These are phyloP conservation scores for Hypoxylon sp. DNA, from an alignment of 2,329 filamentous ascomycete genomes.

Conservation along the genomic window DNA sequence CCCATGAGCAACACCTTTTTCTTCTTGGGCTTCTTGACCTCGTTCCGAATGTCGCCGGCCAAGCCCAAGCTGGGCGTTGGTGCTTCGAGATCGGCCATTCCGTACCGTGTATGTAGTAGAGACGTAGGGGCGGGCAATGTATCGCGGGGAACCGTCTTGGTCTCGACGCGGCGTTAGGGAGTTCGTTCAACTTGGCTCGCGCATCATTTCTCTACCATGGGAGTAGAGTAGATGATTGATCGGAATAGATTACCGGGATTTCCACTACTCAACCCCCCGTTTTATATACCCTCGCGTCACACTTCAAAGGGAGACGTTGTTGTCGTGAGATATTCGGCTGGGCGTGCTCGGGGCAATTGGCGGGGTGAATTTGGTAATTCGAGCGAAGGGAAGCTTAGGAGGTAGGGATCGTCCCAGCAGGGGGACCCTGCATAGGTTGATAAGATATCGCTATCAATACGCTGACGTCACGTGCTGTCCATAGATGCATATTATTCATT, in stretches of 20 bases:
- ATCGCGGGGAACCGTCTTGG: conserved; percentile 27
- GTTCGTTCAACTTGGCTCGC: conserved; percentile 29
- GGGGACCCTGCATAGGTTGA: conserved; percentile 4
- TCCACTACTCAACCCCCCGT: background rate
- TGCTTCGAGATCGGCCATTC: conserved; percentile 52
- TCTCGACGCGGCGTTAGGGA: conserved; percentile 36
- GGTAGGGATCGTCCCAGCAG: background rate
- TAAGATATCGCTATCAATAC: conserved; percentile 11
- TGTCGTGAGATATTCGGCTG: background rate
- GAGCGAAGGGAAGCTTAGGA: background rate
- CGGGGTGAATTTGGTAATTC: conserved; percentile 3
- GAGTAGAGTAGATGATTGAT: background rate
- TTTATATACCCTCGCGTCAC: conserved; percentile 4
- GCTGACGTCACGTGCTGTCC: conserved; percentile 39
- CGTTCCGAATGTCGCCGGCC: conserved; percentile 60
- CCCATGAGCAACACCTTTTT: conserved; percentile 93
- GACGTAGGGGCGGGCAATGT: conserved; percentile 5
- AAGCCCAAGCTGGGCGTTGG: conserved; percentile 49
- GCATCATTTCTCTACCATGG: conserved; percentile 32
- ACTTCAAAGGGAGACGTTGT: background rate
- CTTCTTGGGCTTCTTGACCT: conserved; percentile 81
- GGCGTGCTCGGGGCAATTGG: background rate
- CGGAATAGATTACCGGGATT: background rate
- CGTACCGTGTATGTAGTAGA: background rate
- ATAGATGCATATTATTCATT: conserved; percentile 21